A percentile compares a stretch with the other conserved stretches of the same genome.
These are phyloP conservation scores for Spirogloea muscicola DNA, from an alignment of 139 green algal species.

Conservation along the genomic window DNA sequence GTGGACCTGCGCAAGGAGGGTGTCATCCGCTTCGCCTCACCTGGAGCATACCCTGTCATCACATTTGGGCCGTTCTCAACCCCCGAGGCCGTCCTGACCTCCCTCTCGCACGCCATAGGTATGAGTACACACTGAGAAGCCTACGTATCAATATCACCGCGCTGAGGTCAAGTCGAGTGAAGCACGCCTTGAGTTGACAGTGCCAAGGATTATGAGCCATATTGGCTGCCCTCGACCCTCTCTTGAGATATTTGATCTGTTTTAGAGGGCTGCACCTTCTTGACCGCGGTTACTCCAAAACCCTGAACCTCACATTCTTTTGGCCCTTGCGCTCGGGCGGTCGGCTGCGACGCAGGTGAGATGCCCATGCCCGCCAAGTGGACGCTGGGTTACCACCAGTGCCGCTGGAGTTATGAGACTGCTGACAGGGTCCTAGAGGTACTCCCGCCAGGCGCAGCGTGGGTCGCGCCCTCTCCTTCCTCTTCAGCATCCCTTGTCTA, in stretches of 20 bases:
- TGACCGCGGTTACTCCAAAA: too few relatives aligned
- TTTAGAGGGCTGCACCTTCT: too few relatives aligned
- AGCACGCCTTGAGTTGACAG: too few relatives aligned
- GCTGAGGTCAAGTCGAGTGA: too few relatives aligned
- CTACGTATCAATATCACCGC: too few relatives aligned
- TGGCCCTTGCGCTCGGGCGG: too few relatives aligned
- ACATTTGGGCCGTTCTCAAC: background rate
- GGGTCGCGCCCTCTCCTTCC: too few relatives aligned
- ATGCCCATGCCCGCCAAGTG: slow-evolving; percentile 91
- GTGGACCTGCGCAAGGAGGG: slow-evolving; percentile 18
- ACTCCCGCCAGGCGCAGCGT: too few relatives aligned
- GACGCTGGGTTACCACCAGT: slow-evolving; percentile 94
- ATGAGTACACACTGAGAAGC: background rate
- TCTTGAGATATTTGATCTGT: too few relatives aligned
- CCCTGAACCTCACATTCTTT: too few relatives aligned
- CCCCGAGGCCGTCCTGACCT: slow-evolving; percentile 12
- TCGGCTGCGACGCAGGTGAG: slow-evolving; percentile 78
- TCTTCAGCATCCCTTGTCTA: background rate
- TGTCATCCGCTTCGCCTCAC: slow-evolving; percentile 11
- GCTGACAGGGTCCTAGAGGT: slow-evolving; percentile 24
- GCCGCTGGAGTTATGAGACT: slow-evolving; percentile 92
- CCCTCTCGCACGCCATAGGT: slow-evolving; percentile 25
- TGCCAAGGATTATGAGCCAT: too few relatives aligned
- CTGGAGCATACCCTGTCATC: slow-evolving; percentile 15
- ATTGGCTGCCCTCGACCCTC: too few relatives aligned